phyloP scores from a whole-genome alignment of 2,329 filamentous ascomycete genomes.

The Apiospora malaysiana region DNA sequence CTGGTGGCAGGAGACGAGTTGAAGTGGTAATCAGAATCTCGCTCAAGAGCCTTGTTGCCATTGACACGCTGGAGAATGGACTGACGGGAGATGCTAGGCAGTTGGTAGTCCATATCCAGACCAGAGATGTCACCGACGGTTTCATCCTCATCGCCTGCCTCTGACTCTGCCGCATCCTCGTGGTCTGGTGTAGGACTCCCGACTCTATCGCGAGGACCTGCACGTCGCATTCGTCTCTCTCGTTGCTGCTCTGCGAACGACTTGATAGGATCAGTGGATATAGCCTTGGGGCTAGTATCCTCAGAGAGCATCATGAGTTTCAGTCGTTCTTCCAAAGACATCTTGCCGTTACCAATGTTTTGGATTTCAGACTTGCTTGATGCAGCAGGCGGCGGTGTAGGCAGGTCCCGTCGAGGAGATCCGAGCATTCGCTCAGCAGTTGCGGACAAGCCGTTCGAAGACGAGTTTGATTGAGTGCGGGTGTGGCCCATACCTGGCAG shows the following conservation, averaged over 20 bases:
- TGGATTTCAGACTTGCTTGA: slow-evolving; percentile 79
- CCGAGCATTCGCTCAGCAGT: slow-evolving; percentile 75
- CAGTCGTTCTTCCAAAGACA: slow-evolving; percentile 85
- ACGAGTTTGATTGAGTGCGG: slow-evolving; percentile 53
- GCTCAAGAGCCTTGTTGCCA: slow-evolving; percentile 61
- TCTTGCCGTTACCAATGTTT: slow-evolving; percentile 74
- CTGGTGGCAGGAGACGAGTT: slow-evolving; percentile 66
- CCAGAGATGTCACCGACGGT: slow-evolving; percentile 65
- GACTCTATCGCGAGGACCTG: slow-evolving; percentile 55
- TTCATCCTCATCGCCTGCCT: slow-evolving; percentile 52
- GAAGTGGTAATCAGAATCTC: slow-evolving; percentile 68
- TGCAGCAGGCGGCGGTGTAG: slow-evolving; percentile 73
- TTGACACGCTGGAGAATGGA: slow-evolving; percentile 91
- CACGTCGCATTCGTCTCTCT: slow-evolving; percentile 72
- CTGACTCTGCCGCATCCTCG: slow-evolving; percentile 36
- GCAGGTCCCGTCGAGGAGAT: slow-evolving; percentile 71
- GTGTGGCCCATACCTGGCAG: slow-evolving; percentile 68
- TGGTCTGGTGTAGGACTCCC: slow-evolving; percentile 47
- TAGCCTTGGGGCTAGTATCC: slow-evolving; percentile 47
- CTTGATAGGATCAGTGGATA: slow-evolving; percentile 50
- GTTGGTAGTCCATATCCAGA: slow-evolving; percentile 64
- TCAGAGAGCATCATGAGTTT: slow-evolving; percentile 88
- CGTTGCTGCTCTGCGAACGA: slow-evolving; percentile 69
- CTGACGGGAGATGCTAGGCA: slow-evolving; percentile 87
- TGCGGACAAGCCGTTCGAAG: slow-evolving; percentile 69